Evolutionary conservation across 768 basidiomycete species (phyloP).

Genomic region (Russula vinacea): DNA sequence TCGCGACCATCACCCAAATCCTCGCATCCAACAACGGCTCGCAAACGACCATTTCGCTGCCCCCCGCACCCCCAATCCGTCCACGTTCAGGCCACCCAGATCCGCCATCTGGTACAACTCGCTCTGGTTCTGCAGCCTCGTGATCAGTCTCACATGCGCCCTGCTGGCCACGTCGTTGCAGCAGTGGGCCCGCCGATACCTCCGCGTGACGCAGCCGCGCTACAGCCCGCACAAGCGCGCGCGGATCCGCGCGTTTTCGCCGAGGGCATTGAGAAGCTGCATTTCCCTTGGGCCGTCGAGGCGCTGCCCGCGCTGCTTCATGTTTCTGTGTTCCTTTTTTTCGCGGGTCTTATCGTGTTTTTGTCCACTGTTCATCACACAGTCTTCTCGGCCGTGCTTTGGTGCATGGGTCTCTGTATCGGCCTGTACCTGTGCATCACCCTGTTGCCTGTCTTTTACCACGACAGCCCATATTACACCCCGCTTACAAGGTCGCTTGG

Average conservation of each 20-base stretch:
- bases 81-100: conserved; percentile 8
- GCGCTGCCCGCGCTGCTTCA: conserved; percentile 41
- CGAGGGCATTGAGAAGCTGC: conserved; percentile 20
- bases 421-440: conserved; percentile 19
- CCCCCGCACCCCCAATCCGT: conserved; percentile 4
- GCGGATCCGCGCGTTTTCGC: conserved; percentile 22
- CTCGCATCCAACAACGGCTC: conserved; percentile 8
- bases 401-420: conserved; percentile 13
- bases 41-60: not conserved
- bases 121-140: conserved; percentile 24
- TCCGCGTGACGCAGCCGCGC: conserved; percentile 21
- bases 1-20: conserved; percentile 19
- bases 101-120: conserved; percentile 21
- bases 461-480: conserved; percentile 31
- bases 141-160: conserved; percentile 22
- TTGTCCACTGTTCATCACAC: conserved; percentile 35
- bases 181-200: conserved; percentile 24
- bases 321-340: conserved; percentile 49
- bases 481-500: conserved; percentile 26
- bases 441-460: conserved; percentile 25
- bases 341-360: conserved; percentile 48
- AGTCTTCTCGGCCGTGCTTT: conserved; percentile 20
- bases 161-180: conserved; percentile 20
- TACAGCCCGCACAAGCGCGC: conserved; percentile 23
- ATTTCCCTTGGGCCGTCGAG: conserved; percentile 18